These are phyloP conservation scores for Colletotrichum sp. DNA, from an alignment of 2,329 filamentous ascomycete genomes.

Conservation along the genomic window DNA sequence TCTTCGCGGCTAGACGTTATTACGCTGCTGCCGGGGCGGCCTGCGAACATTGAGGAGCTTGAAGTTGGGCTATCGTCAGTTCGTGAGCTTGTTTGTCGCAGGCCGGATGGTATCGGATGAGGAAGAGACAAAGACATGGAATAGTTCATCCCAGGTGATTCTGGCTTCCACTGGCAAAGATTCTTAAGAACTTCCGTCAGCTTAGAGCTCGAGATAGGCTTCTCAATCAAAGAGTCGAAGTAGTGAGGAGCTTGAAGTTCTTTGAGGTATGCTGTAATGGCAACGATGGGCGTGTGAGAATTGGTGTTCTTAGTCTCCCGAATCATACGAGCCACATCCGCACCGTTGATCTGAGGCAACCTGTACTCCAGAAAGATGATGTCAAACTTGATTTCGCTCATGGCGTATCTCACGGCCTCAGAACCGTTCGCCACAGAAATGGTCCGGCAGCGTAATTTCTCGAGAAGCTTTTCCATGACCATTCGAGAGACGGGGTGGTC, in stretches of 20 bases:
- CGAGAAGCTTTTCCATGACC: slow-evolving; percentile 98
- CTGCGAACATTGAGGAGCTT: slow-evolving; percentile 74
- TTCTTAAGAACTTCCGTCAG: slow-evolving; percentile 85
- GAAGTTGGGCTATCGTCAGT: slow-evolving; percentile 86
- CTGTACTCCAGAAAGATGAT: slow-evolving; percentile 99
- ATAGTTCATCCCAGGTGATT: slow-evolving; percentile 54
- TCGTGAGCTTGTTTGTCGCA: slow-evolving; percentile 68
- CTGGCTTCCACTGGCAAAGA: slow-evolving; percentile 92
- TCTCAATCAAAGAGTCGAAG: slow-evolving; percentile 95
- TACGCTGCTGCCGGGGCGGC: slow-evolving; percentile 76
- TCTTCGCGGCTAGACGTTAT: slow-evolving; percentile 83
- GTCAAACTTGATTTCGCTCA: slow-evolving; percentile 98
- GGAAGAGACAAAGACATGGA: slow-evolving; percentile 51
- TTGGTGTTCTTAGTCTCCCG: slow-evolving; percentile 96
- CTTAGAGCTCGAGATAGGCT: slow-evolving; percentile 93
- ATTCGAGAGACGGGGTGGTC: slow-evolving; percentile 96
- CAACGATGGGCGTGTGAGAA: slow-evolving; percentile 91
- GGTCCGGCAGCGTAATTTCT: slow-evolving; percentile 93
- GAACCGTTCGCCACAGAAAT: slow-evolving; percentile 90
- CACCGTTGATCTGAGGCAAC: slow-evolving; percentile 91
- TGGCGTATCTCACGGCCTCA: slow-evolving; percentile 90
- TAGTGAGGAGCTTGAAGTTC: slow-evolving; percentile 94
- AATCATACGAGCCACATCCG: slow-evolving; percentile 97
- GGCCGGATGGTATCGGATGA: slow-evolving; percentile 65
- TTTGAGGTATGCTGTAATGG: slow-evolving; percentile 97